Conservation (phyloP, 1,139 yeast genomes). For the Suhomyces panamericanus region DNA sequence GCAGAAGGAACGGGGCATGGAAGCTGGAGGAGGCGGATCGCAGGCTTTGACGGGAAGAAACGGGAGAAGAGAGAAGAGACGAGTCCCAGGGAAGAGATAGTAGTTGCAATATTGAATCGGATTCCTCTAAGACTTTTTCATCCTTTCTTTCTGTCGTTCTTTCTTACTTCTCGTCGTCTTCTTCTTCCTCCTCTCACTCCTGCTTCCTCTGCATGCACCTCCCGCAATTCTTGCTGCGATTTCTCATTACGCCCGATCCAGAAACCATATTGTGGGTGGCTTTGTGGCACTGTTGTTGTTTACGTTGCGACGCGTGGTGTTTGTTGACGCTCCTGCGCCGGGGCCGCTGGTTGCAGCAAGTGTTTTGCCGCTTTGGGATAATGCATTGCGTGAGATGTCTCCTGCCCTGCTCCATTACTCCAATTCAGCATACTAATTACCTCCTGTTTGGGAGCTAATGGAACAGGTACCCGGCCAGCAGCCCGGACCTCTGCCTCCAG, state of each 20-base stretch:
- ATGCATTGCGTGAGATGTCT: slow-evolving; percentile 4
- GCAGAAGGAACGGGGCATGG: not conserved
- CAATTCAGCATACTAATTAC: slow-evolving; percentile 8
- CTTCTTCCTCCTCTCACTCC: not conserved
- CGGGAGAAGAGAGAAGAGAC: not conserved
- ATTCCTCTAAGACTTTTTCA: too few relatives aligned
- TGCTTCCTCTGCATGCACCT: not conserved
- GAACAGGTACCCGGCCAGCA: too few relatives aligned
- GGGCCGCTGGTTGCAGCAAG: slow-evolving; percentile 10
- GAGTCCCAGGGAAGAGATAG: too few relatives aligned
- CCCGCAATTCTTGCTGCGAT: slow-evolving; percentile 10
- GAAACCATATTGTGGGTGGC: slow-evolving; percentile 9
- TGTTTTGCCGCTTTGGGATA: slow-evolving; percentile 11
- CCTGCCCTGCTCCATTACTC: slow-evolving; percentile 6
- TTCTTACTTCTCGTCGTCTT: not conserved
- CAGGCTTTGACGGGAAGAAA: not conserved
- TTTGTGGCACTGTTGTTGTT: slow-evolving; percentile 12
- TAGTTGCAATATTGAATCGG: too few relatives aligned
- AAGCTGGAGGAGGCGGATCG: not conserved
- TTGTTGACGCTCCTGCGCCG: slow-evolving; percentile 8
- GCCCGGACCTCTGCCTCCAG: too few relatives aligned
- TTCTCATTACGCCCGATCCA: slow-evolving; percentile 12
- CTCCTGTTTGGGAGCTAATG: not conserved
- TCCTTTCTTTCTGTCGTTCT: too few relatives aligned
- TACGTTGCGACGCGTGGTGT: slow-evolving; percentile 11